Base-by-base conservation (phyloP, 441 rosid genomes). In the Codiaeum variegatum region DNA sequence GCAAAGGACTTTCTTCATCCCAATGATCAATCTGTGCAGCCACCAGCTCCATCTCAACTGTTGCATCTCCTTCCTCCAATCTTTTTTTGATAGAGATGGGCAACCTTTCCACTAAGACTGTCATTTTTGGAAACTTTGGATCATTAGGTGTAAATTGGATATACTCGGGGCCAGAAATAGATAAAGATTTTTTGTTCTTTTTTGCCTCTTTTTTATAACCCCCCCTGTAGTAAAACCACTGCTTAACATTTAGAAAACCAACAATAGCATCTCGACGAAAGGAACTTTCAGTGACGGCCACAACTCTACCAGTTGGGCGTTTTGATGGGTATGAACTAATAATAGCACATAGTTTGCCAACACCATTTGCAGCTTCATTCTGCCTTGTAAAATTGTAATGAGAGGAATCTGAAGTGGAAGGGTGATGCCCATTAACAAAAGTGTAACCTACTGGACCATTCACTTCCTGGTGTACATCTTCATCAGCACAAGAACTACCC, bases 241-340 rank as follows among this genome's bases (percentile, higher is more conserved):
- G 87, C 77, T 84, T 91, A 46, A 86, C 85, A 84, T 86, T 83
- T 68, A 94, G 90, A 78, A 91, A 91, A 56, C 98, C 99, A 69
- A 88, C 88, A 47, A 94, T 73, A 62, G 85, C 74, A 75, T 91
- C 80, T 70, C 98, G 86, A 38, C 83, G 91, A 70, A 75, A 76
- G 73, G 99, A 88, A 70, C 77, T 85, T 69, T 88, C 90, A 74
- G 82, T 69, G 71, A 94, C 79, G 69, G 93, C 88, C 28, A 92
- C 86, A 69, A 94, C 97, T 74, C 79, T 88, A 54, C 92, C 97
- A 4, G 98, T 92, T 21, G 99, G 99, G 67, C 98, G 80, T 83
- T 90, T 94, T 65, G 83, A 73, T 49, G 96, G 93, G 69, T 77
- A 78, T 62, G 83, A 83, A 77, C 76, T 81, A 65, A 93, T 70